Evolutionary conservation across 2,329 filamentous ascomycete species (phyloP), one percentile per base, ranked within the genome.

Genomic region (Aspergillus oerlinghausenensis): DNA sequence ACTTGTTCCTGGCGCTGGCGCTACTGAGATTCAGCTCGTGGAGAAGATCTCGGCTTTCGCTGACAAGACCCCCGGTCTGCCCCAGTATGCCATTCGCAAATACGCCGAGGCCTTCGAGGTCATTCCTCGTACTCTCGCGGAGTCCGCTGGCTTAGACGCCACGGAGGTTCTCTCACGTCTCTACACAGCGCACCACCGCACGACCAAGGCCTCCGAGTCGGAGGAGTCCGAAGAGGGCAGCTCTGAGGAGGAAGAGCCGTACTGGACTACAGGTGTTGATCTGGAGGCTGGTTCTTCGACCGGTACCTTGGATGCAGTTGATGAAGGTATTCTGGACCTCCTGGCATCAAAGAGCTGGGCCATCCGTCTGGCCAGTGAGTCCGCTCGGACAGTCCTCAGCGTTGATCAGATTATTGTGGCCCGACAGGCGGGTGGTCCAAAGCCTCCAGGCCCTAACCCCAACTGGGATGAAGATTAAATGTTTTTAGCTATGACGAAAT

Each of bases 331-430:
- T 65, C 82, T 99, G 55, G 95, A 99, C 73, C 82, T 99, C 47
- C 83, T 97, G 78, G 86, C 92, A 59, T 87, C 89, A 63, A 99
- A 99, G 84, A 88, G 87, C 71, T 97, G 92, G 93, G 94, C 94
- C 49, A 96, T 99, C 76, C 94, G 94, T 79, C 82, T 99, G 63
- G 95, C 94, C 40, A 97, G 93, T 25, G 94, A 99, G 77, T 88
- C 94, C 43, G 93, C 92, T 53, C 85, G 94, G 68, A 99, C 94
- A 50, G 89, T 99, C 29, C 80, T 99, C 63, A 96, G 92, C 50
- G 94, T 99, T 42, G 94, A 99, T 77, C 95, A 99, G 79, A 99
- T 99, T 71, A 99, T 99, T 72, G 94, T 99, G 56, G 92, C 95
- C 61, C 87, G 93, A 78, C 94, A 97, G 79, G 94, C 95, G 50